A percentile compares a stretch with the other conserved stretches of the same genome.
phyloP scores from a whole-genome alignment of 1,139 yeast species.

The Pichia kudriavzevii region DNA sequence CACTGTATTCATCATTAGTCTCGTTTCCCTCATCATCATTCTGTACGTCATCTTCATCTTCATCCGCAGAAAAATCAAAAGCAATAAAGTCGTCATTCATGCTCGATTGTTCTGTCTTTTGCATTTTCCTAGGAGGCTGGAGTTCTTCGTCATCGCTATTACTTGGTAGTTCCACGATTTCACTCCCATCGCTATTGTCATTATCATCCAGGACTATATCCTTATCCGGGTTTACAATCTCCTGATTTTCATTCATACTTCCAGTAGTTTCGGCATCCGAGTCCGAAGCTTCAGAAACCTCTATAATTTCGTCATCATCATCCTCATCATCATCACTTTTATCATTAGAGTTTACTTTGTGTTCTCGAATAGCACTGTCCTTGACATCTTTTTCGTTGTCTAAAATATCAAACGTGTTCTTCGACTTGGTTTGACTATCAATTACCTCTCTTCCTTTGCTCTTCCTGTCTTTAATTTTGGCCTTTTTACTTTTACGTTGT shows the following conservation, averaged over 20 bases:
- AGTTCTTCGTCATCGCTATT: neutral
- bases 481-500: slow-evolving; percentile 11
- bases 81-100: slow-evolving; percentile 55
- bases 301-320: slow-evolving; percentile 11
- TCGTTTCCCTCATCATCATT: slow-evolving; percentile 23
- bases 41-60: slow-evolving; percentile 27
- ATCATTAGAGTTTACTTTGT: slow-evolving; percentile 11
- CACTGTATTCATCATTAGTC: slow-evolving; percentile 19
- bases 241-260: neutral
- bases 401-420: neutral
- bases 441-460: slow-evolving; percentile 1
- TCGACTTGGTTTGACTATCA: slow-evolving; percentile 1
- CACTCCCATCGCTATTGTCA: slow-evolving; percentile 5
- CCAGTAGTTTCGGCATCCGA: slow-evolving; percentile 1
- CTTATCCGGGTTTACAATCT: slow-evolving; percentile 1
- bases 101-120: slow-evolving; percentile 19
- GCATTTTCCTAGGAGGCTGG: slow-evolving; percentile 10
- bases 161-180: neutral
- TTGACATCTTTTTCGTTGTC: neutral
- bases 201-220: slow-evolving; percentile 3
- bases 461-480: slow-evolving; percentile 10
- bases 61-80: slow-evolving; percentile 44
- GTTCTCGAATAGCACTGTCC: neutral
- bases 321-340: slow-evolving; percentile 2
- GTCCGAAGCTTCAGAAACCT: slow-evolving; percentile 6